phyloP scores from a whole-genome alignment of 306 rosid species.

The Ziziphus jujuba region DNA sequence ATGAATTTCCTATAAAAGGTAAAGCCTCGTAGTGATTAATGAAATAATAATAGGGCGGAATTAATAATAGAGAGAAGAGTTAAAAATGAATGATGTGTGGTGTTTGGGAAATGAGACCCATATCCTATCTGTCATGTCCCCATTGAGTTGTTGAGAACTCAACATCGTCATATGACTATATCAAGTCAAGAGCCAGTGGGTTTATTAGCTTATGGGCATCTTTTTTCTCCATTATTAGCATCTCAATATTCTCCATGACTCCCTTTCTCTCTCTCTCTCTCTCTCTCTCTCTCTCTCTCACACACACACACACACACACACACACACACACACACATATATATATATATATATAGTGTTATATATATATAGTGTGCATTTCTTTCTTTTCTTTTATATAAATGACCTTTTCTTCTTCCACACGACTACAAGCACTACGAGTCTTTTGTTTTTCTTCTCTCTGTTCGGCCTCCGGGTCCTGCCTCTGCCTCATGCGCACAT shows the following conservation, averaged over 20 bases:
- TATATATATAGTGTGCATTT: too few relatives aligned
- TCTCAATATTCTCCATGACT: neutral
- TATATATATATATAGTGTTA: too few relatives aligned
- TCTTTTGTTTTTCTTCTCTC: neutral
- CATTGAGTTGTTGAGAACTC: slow-evolving; percentile 26
- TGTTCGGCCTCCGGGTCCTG: neutral
- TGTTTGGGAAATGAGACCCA: slow-evolving; percentile 6
- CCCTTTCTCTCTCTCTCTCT: too few relatives aligned
- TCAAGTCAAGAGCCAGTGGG: neutral
- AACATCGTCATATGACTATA: slow-evolving; percentile 19
- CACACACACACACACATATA: too few relatives aligned
- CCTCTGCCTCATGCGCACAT: neutral
- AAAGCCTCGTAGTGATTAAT: too few relatives aligned
- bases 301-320: too few relatives aligned
- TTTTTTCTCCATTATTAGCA: neutral
- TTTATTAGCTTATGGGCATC: neutral
- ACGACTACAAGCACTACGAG: too few relatives aligned
- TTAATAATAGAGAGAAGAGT: too few relatives aligned
- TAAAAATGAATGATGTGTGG: neutral
- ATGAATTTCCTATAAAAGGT: too few relatives aligned
- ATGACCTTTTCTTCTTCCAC: neutral
- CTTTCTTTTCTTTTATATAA: slow-evolving; percentile 1
- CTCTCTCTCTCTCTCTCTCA: too few relatives aligned
- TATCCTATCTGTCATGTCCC: slow-evolving; percentile 30
- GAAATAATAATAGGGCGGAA: too few relatives aligned